These are phyloP conservation scores for Tolypocladium nubicola DNA, from an alignment of 2,329 filamentous ascomycete species.

Conservation along the genomic window DNA sequence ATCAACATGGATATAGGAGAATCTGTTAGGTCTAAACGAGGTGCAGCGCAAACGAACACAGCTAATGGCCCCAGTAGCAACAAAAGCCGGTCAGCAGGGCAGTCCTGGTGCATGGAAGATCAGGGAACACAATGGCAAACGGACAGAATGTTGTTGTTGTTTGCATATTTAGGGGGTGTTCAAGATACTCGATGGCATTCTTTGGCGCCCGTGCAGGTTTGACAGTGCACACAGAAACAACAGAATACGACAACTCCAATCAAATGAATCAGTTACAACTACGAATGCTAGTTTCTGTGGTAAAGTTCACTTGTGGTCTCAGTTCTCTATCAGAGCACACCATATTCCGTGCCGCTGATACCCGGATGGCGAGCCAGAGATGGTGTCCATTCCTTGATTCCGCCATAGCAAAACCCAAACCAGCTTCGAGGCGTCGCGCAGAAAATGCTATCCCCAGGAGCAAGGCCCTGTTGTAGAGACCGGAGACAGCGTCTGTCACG, in stretches of 20 bases:
- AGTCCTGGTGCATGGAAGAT: not conserved
- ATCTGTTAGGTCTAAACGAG: not conserved
- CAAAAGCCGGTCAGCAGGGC: not conserved
- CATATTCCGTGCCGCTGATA: not conserved
- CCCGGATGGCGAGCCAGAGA: not conserved
- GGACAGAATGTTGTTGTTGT: not conserved
- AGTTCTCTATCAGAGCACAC: not conserved
- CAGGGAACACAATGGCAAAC: no score
- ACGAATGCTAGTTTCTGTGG: not conserved
- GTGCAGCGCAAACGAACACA: not conserved
- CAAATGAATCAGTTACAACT: no score
- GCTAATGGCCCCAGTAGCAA: not conserved
- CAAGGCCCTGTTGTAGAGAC: not conserved
- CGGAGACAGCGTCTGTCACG: not conserved
- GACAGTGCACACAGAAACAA: not conserved
- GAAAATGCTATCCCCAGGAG: not conserved
- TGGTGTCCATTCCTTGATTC: not conserved
- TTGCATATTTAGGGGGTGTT: no score
- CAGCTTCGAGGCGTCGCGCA: not conserved
- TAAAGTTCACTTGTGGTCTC: not conserved
- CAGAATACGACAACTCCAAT: not conserved
- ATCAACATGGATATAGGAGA: not conserved
- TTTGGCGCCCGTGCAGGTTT: not conserved
- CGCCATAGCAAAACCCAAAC: not conserved
- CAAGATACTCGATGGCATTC: not conserved